Base-by-base conservation (phyloP, 139 green algal genomes). In the Chlamydomonas incerta region DNA sequence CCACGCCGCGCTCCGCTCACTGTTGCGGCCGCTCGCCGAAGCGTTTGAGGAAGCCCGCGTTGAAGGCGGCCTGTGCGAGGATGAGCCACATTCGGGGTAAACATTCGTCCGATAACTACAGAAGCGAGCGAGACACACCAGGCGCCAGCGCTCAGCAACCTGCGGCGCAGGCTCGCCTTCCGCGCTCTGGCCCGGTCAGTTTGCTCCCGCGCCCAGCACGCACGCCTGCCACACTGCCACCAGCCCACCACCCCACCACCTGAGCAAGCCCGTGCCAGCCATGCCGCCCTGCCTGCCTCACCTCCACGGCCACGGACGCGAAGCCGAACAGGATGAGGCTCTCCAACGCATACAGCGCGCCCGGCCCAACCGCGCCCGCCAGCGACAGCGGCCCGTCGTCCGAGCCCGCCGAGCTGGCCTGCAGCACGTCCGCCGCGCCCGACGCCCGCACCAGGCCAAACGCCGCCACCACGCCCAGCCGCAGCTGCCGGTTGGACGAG, bases 301-400 rank as follows among this genome's bases (percentile, higher is more conserved):
- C 77, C 87, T 96, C 93, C n/a, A 96, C 11, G 0, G 91, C 93
- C 24, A 79, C 87, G 28, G 93, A 90, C 4, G 90, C 91, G 87
- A 96, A 95, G 13, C 80, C 91, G 88, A 96, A 95, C 90, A 93
- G 28, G 31, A 96, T 65, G 80, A 95, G 83, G 71, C 87, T 87
- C 83, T 96, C 68, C 31, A 89, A 82, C 21, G 90, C 91, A 66
- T 92, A 92, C 71, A 94, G 74, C 15, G 89, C 88, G 28, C 80
- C 85, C 20, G 87, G 71, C 1, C 87, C 90, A 24, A 96, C 52
- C 35, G 91, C 85, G 41, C 41, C 41, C 4, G 60, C 74, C 69
- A 87, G 31, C 23, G 80, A 86, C 62, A 93, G 85, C 55, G 82
- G 75, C 15, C 81, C 31, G n/a, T 31, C 34, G 37, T 20, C 73